Evolutionary conservation across 805 yeast species (phyloP), one percentile per base, ranked within the genome.

Genomic region (Metschnikowia aberdeeniae): DNA sequence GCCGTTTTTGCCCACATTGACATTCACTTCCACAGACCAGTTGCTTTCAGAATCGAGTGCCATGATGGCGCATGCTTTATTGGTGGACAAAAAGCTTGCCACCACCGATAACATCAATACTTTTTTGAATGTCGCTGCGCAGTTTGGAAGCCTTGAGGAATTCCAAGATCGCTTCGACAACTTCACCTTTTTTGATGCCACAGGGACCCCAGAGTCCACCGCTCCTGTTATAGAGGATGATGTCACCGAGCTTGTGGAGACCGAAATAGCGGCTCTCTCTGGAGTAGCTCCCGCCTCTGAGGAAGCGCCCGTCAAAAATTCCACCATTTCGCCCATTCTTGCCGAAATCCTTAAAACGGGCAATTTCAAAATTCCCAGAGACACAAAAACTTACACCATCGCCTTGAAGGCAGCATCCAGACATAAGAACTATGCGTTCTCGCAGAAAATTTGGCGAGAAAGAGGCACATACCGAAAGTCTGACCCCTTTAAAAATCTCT

Each of bases 1-100:
- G 2, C 97, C 97, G 3, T 78, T 92, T 46, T 66, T 92, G 34
- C 90, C 96, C 1, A 58, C 79, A 1, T 54, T 69, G 0, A 68
- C 70, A 7, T 58, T 86, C 7, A 54, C 55, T 1, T 50, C 67
- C 3, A 49, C 68, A 4, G 48, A 54, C 19, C 75, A 80, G 49
- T 64, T 87, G 1, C 44, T 85, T 35, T 81, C 84, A 0, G 98
- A 92, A 63, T 80, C 92, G 0, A 74, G 80, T 47, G 97, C 97
- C 0, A 46, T 92, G 5, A 79, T 95, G 82, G 74, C 76, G 1
- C 81, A 73, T 54, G 66, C 79, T 11, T 47, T 79, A 20, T 60
- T 75, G 17, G 57, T 61, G 29, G 61, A 67, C 36, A 82, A 83
- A 0, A 54, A 63, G 0, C 62, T 68, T 24, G 62, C 85, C 9